phyloP scores from a whole-genome alignment of 1,284 basidiomycete species.

The Papiliotrema flavescens region DNA sequence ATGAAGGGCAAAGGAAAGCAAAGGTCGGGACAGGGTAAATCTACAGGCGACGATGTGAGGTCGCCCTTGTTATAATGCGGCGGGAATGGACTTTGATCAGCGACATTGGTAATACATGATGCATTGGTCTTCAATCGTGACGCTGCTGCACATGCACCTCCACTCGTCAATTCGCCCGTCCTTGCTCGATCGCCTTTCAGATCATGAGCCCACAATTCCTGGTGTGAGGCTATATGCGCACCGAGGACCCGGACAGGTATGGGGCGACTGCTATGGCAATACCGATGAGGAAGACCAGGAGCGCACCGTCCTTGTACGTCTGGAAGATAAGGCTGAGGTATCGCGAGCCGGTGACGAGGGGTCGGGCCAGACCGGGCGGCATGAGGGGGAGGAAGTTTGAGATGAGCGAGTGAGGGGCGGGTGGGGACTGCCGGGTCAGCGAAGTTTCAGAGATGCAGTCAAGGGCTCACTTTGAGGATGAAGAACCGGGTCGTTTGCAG shows the following conservation, averaged over 20 bases:
- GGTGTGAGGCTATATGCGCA: neutral
- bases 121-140: neutral
- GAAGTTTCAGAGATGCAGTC: neutral
- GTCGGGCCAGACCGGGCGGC: constrained; percentile 35
- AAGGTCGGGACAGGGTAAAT: too few relatives aligned
- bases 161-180: neutral
- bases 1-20: neutral
- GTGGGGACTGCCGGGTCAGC: constrained; percentile 24
- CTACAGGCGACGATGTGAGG: neutral
- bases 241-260: neutral
- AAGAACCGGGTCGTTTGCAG: constrained; percentile 46
- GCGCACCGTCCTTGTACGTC: constrained; percentile 42
- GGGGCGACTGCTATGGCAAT: constrained; percentile 12
- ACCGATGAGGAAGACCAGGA: constrained; percentile 43
- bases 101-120: too few relatives aligned
- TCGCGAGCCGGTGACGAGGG: constrained; percentile 37
- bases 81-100: neutral
- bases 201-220: too few relatives aligned
- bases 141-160: neutral
- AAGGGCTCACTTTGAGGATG: constrained; percentile 32
- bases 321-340: constrained; percentile 40
- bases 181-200: too few relatives aligned
- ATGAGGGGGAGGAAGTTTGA: constrained; percentile 46
- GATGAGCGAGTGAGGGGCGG: constrained; percentile 42
- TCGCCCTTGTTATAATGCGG: neutral